Evolutionary conservation across 768 basidiomycete genomes (phyloP).

Genomic region (Gymnopilus junonius): DNA sequence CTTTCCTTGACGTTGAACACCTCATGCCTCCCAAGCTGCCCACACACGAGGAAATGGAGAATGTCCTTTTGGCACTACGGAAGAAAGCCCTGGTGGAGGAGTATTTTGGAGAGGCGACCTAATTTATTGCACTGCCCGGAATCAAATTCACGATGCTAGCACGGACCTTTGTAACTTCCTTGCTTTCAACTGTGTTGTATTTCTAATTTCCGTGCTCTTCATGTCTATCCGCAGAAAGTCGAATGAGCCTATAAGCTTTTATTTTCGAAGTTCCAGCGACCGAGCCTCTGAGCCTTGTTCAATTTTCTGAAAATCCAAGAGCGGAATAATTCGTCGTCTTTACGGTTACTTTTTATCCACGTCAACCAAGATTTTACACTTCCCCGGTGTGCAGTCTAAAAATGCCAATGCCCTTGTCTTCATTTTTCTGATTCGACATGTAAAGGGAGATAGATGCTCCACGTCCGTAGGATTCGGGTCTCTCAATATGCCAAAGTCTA

Average conservation of each 20-base stretch:
- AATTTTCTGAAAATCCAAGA: background rate
- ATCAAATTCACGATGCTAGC: background rate
- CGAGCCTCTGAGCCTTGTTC: background rate
- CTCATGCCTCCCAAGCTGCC: slow-evolving; percentile 80
- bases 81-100: slow-evolving; percentile 87
- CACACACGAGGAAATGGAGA: slow-evolving; percentile 78
- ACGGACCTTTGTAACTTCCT: background rate
- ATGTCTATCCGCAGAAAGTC: background rate
- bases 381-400: background rate
- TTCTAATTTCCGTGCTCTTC: background rate
- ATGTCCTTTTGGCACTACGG: slow-evolving; percentile 70
- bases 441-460: background rate
- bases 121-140: slow-evolving; percentile 2
- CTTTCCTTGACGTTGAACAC: slow-evolving; percentile 74
- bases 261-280: background rate
- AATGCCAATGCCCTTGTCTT: background rate
- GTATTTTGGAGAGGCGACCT: slow-evolving; percentile 50
- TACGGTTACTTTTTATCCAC: background rate
- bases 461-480: background rate
- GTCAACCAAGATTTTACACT: background rate
- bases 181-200: background rate
- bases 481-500: no score
- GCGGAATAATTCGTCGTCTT: background rate
- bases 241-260: background rate
- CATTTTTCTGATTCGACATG: background rate